A percentile compares a stretch with the other conserved stretches of the same genome.
These are phyloP conservation scores for Penicillium digitatum DNA, from an alignment of 2,329 filamentous ascomycete species.

Conservation along the genomic window DNA sequence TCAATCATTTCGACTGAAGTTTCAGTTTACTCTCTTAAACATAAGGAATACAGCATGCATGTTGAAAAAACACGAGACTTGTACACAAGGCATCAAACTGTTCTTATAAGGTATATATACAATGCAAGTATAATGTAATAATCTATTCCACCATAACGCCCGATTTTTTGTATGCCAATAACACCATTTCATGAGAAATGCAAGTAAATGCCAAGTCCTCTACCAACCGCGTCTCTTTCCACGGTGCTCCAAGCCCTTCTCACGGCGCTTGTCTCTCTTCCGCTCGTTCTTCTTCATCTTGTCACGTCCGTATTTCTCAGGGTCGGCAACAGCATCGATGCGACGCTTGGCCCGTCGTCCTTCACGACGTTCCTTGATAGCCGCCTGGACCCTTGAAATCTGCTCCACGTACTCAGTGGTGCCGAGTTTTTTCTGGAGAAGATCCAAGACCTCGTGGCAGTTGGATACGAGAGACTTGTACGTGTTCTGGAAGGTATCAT, in stretches of 20 bases:
- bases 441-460: slow-evolving; percentile 72
- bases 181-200: slow-evolving; percentile 19
- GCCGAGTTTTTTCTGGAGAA: slow-evolving; percentile 80
- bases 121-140: slow-evolving; percentile 11
- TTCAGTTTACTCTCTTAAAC: not conserved
- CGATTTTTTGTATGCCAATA: slow-evolving; percentile 23
- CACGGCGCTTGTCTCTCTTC: slow-evolving; percentile 79
- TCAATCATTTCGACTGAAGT: not conserved
- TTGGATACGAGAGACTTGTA: slow-evolving; percentile 69
- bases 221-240: slow-evolving; percentile 68
- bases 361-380: slow-evolving; percentile 67
- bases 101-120: slow-evolving; percentile 26
- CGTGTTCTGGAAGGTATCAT: slow-evolving; percentile 63
- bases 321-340: slow-evolving; percentile 78
- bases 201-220: slow-evolving; percentile 10
- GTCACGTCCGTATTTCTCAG: slow-evolving; percentile 70
- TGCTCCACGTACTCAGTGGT: slow-evolving; percentile 72
- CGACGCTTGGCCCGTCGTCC: slow-evolving; percentile 77
- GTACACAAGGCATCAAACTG: slow-evolving; percentile 21
- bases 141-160: slow-evolving; percentile 22
- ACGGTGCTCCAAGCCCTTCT: slow-evolving; percentile 68
- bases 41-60: not conserved
- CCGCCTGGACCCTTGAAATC: slow-evolving; percentile 68
- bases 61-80: not conserved
- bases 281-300: slow-evolving; percentile 81